These are phyloP conservation scores for Pichia inconspicua DNA, from an alignment of 1,139 yeast species.

Conservation along the genomic window DNA sequence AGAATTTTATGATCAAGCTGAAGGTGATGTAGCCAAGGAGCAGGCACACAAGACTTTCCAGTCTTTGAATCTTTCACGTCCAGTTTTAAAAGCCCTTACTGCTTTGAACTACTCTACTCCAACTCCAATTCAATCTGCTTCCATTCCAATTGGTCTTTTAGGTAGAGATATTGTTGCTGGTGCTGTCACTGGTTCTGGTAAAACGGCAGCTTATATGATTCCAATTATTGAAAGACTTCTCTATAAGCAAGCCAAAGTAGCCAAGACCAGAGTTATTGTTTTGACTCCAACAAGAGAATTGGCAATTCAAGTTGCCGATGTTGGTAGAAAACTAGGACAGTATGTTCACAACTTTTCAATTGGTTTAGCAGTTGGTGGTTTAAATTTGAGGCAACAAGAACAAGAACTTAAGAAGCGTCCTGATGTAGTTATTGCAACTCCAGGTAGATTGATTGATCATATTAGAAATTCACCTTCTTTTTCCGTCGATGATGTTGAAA, in stretches of 20 bases:
- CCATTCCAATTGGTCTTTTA: slow-evolving; percentile 84
- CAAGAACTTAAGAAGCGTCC: slow-evolving; percentile 88
- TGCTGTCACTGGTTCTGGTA: slow-evolving; percentile 99
- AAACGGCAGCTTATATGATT: slow-evolving; percentile 95
- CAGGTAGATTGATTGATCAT: slow-evolving; percentile 95
- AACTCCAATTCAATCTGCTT: slow-evolving; percentile 88
- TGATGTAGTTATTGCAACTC: slow-evolving; percentile 93
- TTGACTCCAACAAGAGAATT: slow-evolving; percentile 95
- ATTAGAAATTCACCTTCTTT: slow-evolving; percentile 91
- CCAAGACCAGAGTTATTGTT: slow-evolving; percentile 84
- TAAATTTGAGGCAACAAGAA: slow-evolving; percentile 89
- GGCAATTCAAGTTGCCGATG: slow-evolving; percentile 93
- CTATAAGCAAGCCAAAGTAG: slow-evolving; percentile 76
- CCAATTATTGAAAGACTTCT: slow-evolving; percentile 90
- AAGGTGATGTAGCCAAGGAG: slow-evolving; percentile 37
- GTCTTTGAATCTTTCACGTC: slow-evolving; percentile 76
- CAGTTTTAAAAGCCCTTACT: slow-evolving; percentile 74
- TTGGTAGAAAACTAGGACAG: slow-evolving; percentile 76
- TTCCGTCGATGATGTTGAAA: slow-evolving; percentile 83
- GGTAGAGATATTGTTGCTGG: slow-evolving; percentile 98
- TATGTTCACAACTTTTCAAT: slow-evolving; percentile 68
- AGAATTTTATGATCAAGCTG: slow-evolving; percentile 55
- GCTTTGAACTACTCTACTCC: slow-evolving; percentile 78
- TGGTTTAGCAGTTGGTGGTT: slow-evolving; percentile 97
- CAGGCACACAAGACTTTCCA: slow-evolving; percentile 60